phyloP scores from a whole-genome alignment of 176 grass and related monocot genomes.

The Zoysia pacifica region DNA sequence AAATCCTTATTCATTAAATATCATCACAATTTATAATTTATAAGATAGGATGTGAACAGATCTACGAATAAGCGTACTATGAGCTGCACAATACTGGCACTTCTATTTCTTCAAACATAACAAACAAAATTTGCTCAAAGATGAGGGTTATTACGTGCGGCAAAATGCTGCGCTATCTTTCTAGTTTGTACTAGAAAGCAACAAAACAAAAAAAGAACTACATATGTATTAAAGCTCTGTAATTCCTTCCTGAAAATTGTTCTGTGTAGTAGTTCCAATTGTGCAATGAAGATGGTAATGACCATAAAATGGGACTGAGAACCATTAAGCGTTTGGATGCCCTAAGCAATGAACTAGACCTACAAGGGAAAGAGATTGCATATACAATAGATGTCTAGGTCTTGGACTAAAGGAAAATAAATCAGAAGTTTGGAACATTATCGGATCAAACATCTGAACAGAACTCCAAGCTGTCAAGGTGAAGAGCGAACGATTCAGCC shows the following conservation, averaged over 20 bases:
- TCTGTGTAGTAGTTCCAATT: slow-evolving; percentile 5
- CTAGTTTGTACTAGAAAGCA: too few species aligned
- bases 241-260: too few species aligned
- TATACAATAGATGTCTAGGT: slow-evolving; percentile 23
- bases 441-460: slow-evolving; percentile 60
- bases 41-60: too few species aligned
- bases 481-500: slow-evolving; percentile 53
- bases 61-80: too few species aligned
- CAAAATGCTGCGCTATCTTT: too few species aligned
- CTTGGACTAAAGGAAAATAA: not conserved
- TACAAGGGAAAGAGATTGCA: slow-evolving; percentile 25
- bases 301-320: not conserved
- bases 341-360: slow-evolving; percentile 25
- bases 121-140: too few species aligned
- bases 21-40: too few species aligned
- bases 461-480: slow-evolving; percentile 66
- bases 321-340: not conserved
- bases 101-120: too few species aligned
- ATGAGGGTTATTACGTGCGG: too few species aligned
- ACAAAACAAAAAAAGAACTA: not conserved
- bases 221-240: not conserved
- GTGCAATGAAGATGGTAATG: slow-evolving; percentile 10
- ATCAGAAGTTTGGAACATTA: slow-evolving; percentile 52
- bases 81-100: too few species aligned
- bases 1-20: too few species aligned